Evolutionary conservation across 2,329 filamentous ascomycete genomes (phyloP).

Genomic region (Exophiala bonariae): DNA sequence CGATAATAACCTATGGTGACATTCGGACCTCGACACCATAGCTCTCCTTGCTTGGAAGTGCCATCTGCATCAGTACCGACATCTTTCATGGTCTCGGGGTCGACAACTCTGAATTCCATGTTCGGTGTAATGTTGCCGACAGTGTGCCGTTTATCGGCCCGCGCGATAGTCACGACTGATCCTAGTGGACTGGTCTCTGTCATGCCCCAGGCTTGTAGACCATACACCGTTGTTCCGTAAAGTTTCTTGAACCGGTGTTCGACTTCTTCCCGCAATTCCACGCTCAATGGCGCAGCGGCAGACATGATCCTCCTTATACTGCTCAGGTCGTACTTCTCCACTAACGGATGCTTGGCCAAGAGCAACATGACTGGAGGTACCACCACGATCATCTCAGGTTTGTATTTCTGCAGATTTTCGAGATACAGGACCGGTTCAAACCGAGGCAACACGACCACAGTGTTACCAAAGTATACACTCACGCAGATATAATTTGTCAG

Average conservation of each 20-base stretch:
- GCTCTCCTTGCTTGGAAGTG: slow-evolving; percentile 37
- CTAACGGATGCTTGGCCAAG: slow-evolving; percentile 70
- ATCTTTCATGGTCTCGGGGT: slow-evolving; percentile 21
- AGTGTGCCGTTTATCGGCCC: slow-evolving; percentile 19
- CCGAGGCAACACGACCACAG: slow-evolving; percentile 73
- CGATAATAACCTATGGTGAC: slow-evolving; percentile 61
- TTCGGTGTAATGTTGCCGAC: slow-evolving; percentile 20
- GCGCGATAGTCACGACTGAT: not conserved
- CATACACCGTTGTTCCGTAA: slow-evolving; percentile 39
- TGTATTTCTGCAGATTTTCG: slow-evolving; percentile 64
- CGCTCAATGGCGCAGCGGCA: slow-evolving; percentile 69
- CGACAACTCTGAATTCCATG: slow-evolving; percentile 24
- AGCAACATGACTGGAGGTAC: slow-evolving; percentile 76
- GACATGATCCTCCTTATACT: slow-evolving; percentile 60
- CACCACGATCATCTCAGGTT: slow-evolving; percentile 64
- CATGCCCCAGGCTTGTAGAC: slow-evolving; percentile 79
- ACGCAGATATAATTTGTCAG: slow-evolving; percentile 70
- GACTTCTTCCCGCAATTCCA: slow-evolving; percentile 58
- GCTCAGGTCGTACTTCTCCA: slow-evolving; percentile 66
- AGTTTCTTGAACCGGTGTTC: slow-evolving; percentile 45
- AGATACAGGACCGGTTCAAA: slow-evolving; percentile 77
- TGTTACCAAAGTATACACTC: slow-evolving; percentile 55
- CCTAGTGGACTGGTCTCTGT: slow-evolving; percentile 55
- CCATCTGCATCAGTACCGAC: slow-evolving; percentile 15
- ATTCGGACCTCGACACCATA: slow-evolving; percentile 57